phyloP scores from a whole-genome alignment of 2,329 filamentous ascomycete genomes.

The Stagonosporopsis rhizophila region DNA sequence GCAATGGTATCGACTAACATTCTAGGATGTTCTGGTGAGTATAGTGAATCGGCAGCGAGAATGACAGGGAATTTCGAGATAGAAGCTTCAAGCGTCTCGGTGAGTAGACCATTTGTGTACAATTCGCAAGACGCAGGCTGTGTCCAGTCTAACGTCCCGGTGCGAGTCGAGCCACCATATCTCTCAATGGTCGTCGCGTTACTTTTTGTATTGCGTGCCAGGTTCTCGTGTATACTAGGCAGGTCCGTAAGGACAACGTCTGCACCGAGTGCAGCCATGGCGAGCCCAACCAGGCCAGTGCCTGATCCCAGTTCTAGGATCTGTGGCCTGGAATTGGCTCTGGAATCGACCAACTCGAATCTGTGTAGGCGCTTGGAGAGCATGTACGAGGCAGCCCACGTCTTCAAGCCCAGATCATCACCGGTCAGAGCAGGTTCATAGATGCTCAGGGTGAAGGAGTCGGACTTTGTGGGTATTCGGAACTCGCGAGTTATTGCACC shows the following conservation, averaged over 20 bases:
- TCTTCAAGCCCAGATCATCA: slow-evolving; percentile 90
- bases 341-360: slow-evolving; percentile 32
- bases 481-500: slow-evolving; percentile 68
- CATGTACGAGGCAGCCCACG: slow-evolving; percentile 90
- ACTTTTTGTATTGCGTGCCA: slow-evolving; percentile 72
- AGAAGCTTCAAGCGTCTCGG: slow-evolving; percentile 17
- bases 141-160: slow-evolving; percentile 76
- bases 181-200: slow-evolving; percentile 66
- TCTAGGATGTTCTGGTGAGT: slow-evolving; percentile 80
- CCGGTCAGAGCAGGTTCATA: slow-evolving; percentile 87
- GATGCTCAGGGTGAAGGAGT: slow-evolving; percentile 67
- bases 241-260: slow-evolving; percentile 81
- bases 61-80: slow-evolving; percentile 63
- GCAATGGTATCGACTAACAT: slow-evolving; percentile 75
- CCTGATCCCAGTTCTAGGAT: slow-evolving; percentile 86
- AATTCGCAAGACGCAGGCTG: slow-evolving; percentile 60
- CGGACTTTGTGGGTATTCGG: slow-evolving; percentile 58
- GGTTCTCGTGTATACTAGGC: slow-evolving; percentile 81
- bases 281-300: slow-evolving; percentile 88
- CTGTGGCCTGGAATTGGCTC: slow-evolving; percentile 19
- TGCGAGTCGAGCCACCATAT: slow-evolving; percentile 64
- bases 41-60: slow-evolving; percentile 85
- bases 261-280: slow-evolving; percentile 75
- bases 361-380: slow-evolving; percentile 73
- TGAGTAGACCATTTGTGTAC: slow-evolving; percentile 12